These are phyloP conservation scores for Fusarium piperis DNA, from an alignment of 2,329 filamentous ascomycete species.

Conservation along the genomic window DNA sequence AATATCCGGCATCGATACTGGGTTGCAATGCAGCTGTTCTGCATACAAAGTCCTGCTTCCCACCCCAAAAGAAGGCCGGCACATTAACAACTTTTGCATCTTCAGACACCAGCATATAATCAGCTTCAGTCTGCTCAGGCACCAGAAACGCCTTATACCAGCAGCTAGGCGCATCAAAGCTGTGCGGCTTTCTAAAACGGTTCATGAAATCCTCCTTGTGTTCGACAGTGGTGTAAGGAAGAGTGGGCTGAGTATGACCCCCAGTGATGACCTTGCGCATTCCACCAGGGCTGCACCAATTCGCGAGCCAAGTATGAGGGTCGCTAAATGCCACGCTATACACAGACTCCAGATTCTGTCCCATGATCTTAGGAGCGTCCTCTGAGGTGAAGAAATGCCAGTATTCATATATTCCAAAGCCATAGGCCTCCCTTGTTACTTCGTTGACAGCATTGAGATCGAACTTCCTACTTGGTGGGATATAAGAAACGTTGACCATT, in stretches of 20 bases:
- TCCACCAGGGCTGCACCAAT: slow-evolving; percentile 49
- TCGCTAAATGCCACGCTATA: slow-evolving; percentile 49
- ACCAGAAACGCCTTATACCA: slow-evolving; percentile 41
- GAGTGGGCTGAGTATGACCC: slow-evolving; percentile 32
- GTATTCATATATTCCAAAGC: slow-evolving; percentile 53
- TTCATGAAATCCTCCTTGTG: slow-evolving; percentile 40
- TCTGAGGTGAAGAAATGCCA: slow-evolving; percentile 56
- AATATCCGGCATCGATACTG: slow-evolving; percentile 30
- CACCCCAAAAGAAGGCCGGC: slow-evolving; percentile 42
- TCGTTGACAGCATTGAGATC: slow-evolving; percentile 49
- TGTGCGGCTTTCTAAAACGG: slow-evolving; percentile 35
- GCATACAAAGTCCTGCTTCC: slow-evolving; percentile 42
- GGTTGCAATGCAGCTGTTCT: slow-evolving; percentile 29
- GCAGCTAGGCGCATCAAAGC: slow-evolving; percentile 42
- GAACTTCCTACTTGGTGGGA: slow-evolving; percentile 46
- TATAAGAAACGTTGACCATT: slow-evolving; percentile 55
- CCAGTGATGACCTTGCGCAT: slow-evolving; percentile 43
- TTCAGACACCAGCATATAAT: slow-evolving; percentile 18
- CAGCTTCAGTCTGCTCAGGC: slow-evolving; percentile 35
- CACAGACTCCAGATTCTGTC: slow-evolving; percentile 49
- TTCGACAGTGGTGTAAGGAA: slow-evolving; percentile 40
- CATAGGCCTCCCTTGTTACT: slow-evolving; percentile 45
- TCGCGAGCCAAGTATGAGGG: slow-evolving; percentile 43
- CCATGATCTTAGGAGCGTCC: slow-evolving; percentile 51
- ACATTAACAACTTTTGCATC: slow-evolving; percentile 35